Conservation (phyloP, 2,329 filamentous ascomycete species). For the Orbilia blumenaviensis region DNA sequence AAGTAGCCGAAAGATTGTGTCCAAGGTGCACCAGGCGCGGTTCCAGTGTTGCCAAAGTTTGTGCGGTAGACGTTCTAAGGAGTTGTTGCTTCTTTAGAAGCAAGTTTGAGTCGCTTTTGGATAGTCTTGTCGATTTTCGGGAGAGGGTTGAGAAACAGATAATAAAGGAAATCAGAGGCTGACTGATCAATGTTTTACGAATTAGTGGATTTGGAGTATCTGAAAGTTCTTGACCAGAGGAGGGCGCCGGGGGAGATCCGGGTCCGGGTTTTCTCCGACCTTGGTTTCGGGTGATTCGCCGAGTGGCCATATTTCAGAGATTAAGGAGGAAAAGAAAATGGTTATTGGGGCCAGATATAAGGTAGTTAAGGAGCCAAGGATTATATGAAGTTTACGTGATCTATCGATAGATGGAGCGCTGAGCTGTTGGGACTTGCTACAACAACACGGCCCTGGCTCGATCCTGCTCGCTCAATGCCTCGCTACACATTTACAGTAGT, state of each 20-base stretch:
- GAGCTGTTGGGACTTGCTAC: too few species aligned
- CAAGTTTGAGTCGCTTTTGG: conserved; percentile 18
- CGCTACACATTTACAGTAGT: too few species aligned
- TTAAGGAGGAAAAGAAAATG: neutral
- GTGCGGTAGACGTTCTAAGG: conserved; percentile 1
- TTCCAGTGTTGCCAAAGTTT: neutral
- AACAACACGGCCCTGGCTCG: too few species aligned
- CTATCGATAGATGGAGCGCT: too few species aligned
- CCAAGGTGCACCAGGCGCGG: neutral
- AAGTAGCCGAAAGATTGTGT: conserved; percentile 57
- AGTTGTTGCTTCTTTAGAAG: conserved; percentile 44
- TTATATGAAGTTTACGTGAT: too few species aligned
- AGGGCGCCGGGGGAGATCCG: too few species aligned
- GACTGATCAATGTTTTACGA: neutral
- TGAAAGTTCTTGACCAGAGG: too few species aligned
- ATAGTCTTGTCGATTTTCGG: conserved; percentile 11
- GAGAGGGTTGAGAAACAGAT: neutral
- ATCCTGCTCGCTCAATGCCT: too few species aligned
- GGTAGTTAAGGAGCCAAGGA: neutral
- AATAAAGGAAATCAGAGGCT: neutral
- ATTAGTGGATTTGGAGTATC: too few species aligned
- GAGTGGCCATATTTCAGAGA: neutral
- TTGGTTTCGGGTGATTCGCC: neutral
- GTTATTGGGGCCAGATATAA: neutral
- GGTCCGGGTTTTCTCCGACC: neutral